phyloP scores from a whole-genome alignment of 1,139 yeast genomes.

The Scheffersomyces quercinus region DNA sequence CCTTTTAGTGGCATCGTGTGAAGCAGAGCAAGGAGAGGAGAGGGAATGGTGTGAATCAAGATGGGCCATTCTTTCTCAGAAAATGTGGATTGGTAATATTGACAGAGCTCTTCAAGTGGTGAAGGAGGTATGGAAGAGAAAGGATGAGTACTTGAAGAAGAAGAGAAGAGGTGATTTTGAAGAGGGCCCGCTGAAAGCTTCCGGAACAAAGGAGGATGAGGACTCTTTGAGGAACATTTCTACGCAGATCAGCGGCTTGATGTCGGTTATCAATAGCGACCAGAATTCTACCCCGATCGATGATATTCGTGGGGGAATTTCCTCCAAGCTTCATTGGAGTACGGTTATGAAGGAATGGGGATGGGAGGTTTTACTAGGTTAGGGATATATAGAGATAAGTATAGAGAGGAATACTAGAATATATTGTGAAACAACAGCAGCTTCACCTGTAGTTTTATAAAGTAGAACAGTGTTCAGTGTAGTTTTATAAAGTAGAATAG shows the following conservation, averaged over 20 bases:
- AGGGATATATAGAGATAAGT: slow-evolving; percentile 1
- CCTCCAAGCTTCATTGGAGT: slow-evolving; percentile 65
- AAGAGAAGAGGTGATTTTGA: slow-evolving; percentile 15
- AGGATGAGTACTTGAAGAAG: slow-evolving; percentile 41
- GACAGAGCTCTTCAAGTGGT: slow-evolving; percentile 69
- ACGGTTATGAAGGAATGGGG: slow-evolving; percentile 73
- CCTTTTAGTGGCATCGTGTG: slow-evolving; percentile 62
- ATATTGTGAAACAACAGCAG: too few species aligned
- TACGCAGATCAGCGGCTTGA: slow-evolving; percentile 42
- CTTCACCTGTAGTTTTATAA: too few species aligned
- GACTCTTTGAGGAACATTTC: slow-evolving; percentile 29
- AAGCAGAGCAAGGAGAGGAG: slow-evolving; percentile 58
- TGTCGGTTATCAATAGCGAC: slow-evolving; percentile 40
- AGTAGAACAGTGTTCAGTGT: too few species aligned
- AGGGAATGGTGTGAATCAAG: slow-evolving; percentile 62
- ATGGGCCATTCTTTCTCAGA: slow-evolving; percentile 55
- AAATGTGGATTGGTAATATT: slow-evolving; percentile 65
- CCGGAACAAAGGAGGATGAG: slow-evolving; percentile 18
- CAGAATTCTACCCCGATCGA: slow-evolving; percentile 27
- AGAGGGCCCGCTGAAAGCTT: slow-evolving; percentile 4
- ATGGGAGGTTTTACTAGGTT: slow-evolving; percentile 64
- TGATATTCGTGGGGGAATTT: slow-evolving; percentile 41
- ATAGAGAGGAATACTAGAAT: too few species aligned
- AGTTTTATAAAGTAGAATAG: too few species aligned
- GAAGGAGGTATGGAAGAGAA: slow-evolving; percentile 67